Base-by-base conservation (phyloP, 1,284 basidiomycete species). In the Vanrija pseudolonga region DNA sequence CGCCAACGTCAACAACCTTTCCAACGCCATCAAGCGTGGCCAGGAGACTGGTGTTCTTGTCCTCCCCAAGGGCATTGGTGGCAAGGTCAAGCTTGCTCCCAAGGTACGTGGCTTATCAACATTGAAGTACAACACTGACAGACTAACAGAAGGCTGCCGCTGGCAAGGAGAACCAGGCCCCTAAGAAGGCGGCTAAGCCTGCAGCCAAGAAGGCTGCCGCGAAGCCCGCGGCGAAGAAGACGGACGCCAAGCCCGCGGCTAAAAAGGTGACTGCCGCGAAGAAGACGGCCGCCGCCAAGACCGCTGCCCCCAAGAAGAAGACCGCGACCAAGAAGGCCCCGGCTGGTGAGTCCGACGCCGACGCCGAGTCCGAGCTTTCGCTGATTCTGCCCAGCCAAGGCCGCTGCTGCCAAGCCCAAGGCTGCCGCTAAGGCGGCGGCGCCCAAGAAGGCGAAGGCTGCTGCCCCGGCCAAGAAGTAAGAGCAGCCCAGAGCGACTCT, bases 11-110 rank as follows among this genome's bases (percentile, higher is more conserved):
- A 85, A 84, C 59, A 89, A 91, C 77, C 83, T 96, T 65, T 83
- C 83, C 68, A 86, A 83, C 71, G 91, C 92, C 55, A 88, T 96
- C 73, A 80, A 83, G 57, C 80, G 82, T 38, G 91, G 92, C 61
- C 84, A 83, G 46, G 87, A 90, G 73, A 90, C 88, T 73, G 84
- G 84, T 51, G 78, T 85, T 64, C 91, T 96, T 71, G 77, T 83
- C 49, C 82, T 94, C 47, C 92, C 92, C 70, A 95, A 94, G 82
- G 92, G 91, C 86, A 68, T 74, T 58, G 76, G 77, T 42, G 91
- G 91, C 50, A 85, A 87, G 66, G 88, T 95, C 58, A 94, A 93
- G 78, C 79, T 84, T 41, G 81, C 88, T 43, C 67, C 78, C 84
- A 84, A 77, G 72, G 61, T 46, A 5, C 2, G 42, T 51, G n/a